Evolutionary conservation across 148 eudicot genomes (phyloP).

Genomic region (Rhododendron henanense): DNA sequence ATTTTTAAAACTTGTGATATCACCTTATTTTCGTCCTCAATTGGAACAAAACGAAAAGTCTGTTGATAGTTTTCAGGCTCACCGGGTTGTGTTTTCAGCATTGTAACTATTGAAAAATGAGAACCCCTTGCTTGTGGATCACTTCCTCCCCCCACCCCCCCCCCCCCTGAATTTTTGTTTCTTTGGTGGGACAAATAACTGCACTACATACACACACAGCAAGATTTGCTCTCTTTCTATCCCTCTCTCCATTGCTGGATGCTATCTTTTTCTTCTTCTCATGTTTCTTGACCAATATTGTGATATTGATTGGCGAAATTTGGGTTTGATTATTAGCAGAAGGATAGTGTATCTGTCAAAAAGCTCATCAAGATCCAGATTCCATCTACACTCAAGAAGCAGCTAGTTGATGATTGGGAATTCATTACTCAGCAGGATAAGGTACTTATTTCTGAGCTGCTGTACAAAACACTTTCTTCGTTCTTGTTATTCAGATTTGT

Average conservation of each 20-base stretch:
- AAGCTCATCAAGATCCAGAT: conserved; percentile 82
- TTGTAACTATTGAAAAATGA: not conserved
- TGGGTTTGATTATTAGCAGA: conserved; percentile 38
- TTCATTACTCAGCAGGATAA: conserved; percentile 71
- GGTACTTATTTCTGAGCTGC: conserved; percentile 36
- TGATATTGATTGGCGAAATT: conserved; percentile 13
- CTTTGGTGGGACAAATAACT: not conserved
- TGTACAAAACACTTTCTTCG: not conserved
- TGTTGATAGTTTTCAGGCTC: not conserved
- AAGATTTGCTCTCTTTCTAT: not conserved
- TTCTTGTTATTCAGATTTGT: not conserved
- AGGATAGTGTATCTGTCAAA: conserved; percentile 57
- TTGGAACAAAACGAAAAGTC: not conserved
- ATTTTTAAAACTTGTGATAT: not conserved
- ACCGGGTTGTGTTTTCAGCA: not conserved
- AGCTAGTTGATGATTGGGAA: conserved; percentile 90
- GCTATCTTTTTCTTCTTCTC: not conserved
- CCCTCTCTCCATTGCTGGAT: not conserved
- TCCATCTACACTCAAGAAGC: conserved; percentile 75
- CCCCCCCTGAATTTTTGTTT: not conserved
- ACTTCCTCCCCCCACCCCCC: too few relatives aligned
- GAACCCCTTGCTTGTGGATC: not conserved
- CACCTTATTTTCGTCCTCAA: not conserved
- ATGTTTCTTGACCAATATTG: conserved; percentile 8
- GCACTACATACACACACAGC: not conserved